Evolutionary conservation across 2,329 filamentous ascomycete species (phyloP).

Genomic region (Aspergillus phoenicis): DNA sequence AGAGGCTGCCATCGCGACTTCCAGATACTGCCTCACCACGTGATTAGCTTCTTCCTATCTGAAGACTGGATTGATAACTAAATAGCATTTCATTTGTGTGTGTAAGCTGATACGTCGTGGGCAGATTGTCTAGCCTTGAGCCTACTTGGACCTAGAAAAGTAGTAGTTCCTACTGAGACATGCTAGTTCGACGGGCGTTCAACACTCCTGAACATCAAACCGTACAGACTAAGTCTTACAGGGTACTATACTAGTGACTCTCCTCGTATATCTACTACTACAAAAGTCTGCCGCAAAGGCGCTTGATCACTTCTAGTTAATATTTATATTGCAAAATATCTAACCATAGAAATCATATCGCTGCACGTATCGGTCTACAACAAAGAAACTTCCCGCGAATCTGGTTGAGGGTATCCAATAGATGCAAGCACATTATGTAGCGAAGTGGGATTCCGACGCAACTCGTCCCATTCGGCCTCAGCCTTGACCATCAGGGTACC

Average conservation of each 20-base stretch:
- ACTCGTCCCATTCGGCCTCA: constrained; percentile 55
- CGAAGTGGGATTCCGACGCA: constrained; percentile 44
- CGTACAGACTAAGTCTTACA: too few species aligned
- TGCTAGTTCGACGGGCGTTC: too few species aligned
- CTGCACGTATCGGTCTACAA: constrained; percentile 15
- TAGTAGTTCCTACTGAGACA: too few species aligned
- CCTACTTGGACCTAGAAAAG: too few species aligned
- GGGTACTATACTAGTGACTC: too few species aligned
- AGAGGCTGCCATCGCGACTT: neutral
- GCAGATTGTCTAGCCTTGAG: too few species aligned
- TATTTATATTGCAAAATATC: neutral
- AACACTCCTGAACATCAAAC: too few species aligned
- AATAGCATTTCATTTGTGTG: neutral
- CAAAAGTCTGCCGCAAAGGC: too few species aligned
- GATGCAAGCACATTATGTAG: constrained; percentile 48
- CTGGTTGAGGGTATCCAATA: constrained; percentile 44
- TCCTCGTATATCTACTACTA: too few species aligned
- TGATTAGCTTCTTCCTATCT: neutral
- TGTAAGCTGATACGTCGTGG: too few species aligned
- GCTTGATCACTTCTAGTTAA: too few species aligned
- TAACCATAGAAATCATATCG: neutral
- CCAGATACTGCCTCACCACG: neutral
- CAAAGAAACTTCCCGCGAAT: constrained; percentile 18
- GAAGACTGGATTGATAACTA: neutral
- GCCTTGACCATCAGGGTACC: constrained; percentile 63